Percentiles rank a stretch among this genome's conserved stretches.
These are phyloP conservation scores for Hypoxylon fragiforme DNA, from an alignment of 495 filamentous ascomycete species.

Conservation along the genomic window DNA sequence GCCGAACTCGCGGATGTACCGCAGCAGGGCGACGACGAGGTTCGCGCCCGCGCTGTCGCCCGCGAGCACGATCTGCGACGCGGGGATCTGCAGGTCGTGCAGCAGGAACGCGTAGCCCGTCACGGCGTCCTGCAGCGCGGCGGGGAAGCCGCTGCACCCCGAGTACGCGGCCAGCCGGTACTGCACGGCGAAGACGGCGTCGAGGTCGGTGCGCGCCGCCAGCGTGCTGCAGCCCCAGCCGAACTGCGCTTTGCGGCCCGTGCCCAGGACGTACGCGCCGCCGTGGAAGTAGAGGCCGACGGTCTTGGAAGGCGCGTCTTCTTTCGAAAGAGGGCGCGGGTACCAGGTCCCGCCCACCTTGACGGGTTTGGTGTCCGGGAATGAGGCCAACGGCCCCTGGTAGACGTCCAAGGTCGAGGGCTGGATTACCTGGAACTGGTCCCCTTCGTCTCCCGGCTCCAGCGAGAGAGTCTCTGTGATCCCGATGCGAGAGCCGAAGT, in stretches of 20 bases:
- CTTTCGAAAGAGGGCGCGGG: neutral
- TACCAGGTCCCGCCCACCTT: neutral
- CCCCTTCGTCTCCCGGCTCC: neutral
- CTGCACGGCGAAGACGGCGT: slow-evolving; percentile 45
- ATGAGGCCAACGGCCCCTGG: neutral
- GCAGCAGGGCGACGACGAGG: slow-evolving; percentile 42
- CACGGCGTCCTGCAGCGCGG: slow-evolving; percentile 51
- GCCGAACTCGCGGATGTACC: slow-evolving; percentile 39
- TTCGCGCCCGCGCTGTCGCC: slow-evolving; percentile 40
- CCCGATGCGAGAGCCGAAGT: neutral
- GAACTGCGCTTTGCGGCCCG: slow-evolving; percentile 39
- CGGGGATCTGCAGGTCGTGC: slow-evolving; percentile 37
- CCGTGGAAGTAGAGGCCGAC: slow-evolving; percentile 64
- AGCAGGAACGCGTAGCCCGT: slow-evolving; percentile 48
- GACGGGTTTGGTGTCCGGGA: neutral
- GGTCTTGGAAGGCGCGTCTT: slow-evolving; percentile 1
- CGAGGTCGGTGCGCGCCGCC: slow-evolving; percentile 16
- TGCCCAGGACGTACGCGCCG: slow-evolving; percentile 50
- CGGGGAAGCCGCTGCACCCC: slow-evolving; percentile 43
- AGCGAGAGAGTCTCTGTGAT: neutral
- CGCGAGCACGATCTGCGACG: slow-evolving; percentile 30
- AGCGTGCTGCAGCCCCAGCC: slow-evolving; percentile 19
- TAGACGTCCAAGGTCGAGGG: neutral
- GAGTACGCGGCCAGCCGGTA: slow-evolving; percentile 44
- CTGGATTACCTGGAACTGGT: neutral